These are phyloP conservation scores for Fragaria iinumae DNA, from an alignment of 306 rosid genomes.

Conservation along the genomic window DNA sequence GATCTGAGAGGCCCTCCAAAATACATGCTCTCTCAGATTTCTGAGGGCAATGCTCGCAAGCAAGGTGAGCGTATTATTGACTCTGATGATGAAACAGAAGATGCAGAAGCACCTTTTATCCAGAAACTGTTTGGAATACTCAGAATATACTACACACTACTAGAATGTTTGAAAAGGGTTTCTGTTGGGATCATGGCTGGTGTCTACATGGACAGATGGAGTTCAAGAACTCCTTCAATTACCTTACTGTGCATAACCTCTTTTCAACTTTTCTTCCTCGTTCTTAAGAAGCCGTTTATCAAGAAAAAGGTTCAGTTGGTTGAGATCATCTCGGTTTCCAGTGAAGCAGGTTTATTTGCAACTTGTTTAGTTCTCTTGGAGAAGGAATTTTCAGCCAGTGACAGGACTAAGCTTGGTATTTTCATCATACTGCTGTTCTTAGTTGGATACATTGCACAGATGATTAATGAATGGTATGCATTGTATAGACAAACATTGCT, in stretches of 20 bases:
- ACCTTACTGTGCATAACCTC: slow-evolving; percentile 56
- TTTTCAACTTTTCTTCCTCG: slow-evolving; percentile 77
- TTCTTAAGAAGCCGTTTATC: slow-evolving; percentile 91
- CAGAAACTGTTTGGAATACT: slow-evolving; percentile 92
- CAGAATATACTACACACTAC: slow-evolving; percentile 72
- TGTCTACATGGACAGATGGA: slow-evolving; percentile 36
- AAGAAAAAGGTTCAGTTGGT: slow-evolving; percentile 85
- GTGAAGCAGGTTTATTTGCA: slow-evolving; percentile 59
- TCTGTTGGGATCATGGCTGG: slow-evolving; percentile 67
- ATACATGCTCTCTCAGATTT: slow-evolving; percentile 89
- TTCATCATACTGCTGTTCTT: slow-evolving; percentile 65
- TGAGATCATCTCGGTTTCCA: slow-evolving; percentile 63
- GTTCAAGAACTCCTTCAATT: slow-evolving; percentile 44
- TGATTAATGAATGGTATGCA: slow-evolving; percentile 75
- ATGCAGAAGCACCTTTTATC: slow-evolving; percentile 88
- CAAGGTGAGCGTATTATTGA: slow-evolving; percentile 61
- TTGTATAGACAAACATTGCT: slow-evolving; percentile 56
- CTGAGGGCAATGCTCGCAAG: slow-evolving; percentile 40
- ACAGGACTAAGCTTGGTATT: slow-evolving; percentile 48
- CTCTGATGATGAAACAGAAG: slow-evolving; percentile 92
- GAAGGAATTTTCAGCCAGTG: slow-evolving; percentile 39
- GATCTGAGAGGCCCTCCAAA: slow-evolving; percentile 95
- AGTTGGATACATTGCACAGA: slow-evolving; percentile 51
- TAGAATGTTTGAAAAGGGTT: slow-evolving; percentile 63
- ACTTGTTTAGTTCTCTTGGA: slow-evolving; percentile 43